phyloP scores from a whole-genome alignment of 148 eudicot species.

The Silene latifolia region DNA sequence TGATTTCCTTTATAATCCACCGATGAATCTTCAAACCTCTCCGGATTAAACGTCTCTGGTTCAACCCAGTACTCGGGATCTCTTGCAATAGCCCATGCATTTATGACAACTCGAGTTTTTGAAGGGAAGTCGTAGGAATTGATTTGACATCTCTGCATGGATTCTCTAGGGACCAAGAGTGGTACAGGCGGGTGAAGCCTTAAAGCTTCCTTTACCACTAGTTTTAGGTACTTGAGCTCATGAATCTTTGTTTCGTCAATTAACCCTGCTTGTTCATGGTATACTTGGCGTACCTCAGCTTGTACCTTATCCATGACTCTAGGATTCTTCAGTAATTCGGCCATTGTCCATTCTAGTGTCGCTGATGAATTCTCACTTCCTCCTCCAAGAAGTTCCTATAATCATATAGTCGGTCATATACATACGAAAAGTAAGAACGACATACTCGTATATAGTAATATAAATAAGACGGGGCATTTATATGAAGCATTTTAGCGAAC shows the following conservation, averaged over 20 bases:
- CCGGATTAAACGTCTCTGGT: slow-evolving; percentile 29
- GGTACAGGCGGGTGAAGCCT: slow-evolving; percentile 39
- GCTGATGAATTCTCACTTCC: slow-evolving; percentile 40
- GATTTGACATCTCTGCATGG: slow-evolving; percentile 20
- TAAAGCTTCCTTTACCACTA: slow-evolving; percentile 31
- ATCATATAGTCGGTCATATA: too few species aligned
- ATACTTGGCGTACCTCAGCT: slow-evolving; percentile 29
- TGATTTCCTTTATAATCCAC: slow-evolving; percentile 31
- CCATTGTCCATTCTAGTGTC: slow-evolving; percentile 45
- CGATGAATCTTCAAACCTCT: slow-evolving; percentile 28
- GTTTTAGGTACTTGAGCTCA: slow-evolving; percentile 29
- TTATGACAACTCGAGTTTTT: slow-evolving; percentile 28
- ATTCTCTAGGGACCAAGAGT: slow-evolving; percentile 31
- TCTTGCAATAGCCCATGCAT: slow-evolving; percentile 37
- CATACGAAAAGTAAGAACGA: too few species aligned
- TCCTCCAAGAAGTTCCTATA: slow-evolving; percentile 16
- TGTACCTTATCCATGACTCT: slow-evolving; percentile 36
- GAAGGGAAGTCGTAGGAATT: slow-evolving; percentile 18
- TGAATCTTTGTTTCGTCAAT: slow-evolving; percentile 20
- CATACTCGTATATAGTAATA: too few species aligned
- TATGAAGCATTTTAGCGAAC: too few species aligned
- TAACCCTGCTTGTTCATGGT: neutral
- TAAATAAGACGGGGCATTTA: too few species aligned
- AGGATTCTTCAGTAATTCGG: slow-evolving; percentile 38
- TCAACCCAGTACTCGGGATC: slow-evolving; percentile 35